Percentiles rank a stretch among this genome's conserved stretches.
phyloP scores from a whole-genome alignment of 371 early-diverging fungal genomes.

The Choanephora cucurbitarum region DNA sequence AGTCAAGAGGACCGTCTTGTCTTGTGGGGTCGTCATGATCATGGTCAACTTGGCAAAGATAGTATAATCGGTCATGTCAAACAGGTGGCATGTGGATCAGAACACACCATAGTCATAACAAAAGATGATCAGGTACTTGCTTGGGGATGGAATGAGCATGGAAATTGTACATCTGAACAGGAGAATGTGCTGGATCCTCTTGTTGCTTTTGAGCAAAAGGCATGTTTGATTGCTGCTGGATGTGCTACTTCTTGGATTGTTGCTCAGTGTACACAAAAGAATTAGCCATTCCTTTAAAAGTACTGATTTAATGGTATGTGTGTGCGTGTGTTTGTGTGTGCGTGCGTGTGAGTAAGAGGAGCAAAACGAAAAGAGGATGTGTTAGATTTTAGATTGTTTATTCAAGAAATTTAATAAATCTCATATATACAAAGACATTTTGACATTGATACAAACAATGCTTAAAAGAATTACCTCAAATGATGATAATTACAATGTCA shows the following conservation, averaged over 20 bases:
- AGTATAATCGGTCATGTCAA: slow-evolving; percentile 20
- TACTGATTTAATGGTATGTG: no score
- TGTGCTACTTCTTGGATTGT: slow-evolving; percentile 34
- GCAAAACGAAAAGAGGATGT: no score
- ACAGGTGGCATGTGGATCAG: slow-evolving; percentile 74
- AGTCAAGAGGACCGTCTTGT: slow-evolving; percentile 29
- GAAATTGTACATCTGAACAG: slow-evolving; percentile 68
- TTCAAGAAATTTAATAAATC: no score
- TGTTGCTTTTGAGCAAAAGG: background rate
- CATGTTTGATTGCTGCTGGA: slow-evolving; percentile 23
- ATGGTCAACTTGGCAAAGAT: slow-evolving; percentile 60
- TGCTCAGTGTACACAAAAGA: no score
- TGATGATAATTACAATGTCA: no score
- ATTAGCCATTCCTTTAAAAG: no score
- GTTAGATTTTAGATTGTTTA: no score
- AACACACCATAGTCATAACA: slow-evolving; percentile 66
- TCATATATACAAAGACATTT: no score
- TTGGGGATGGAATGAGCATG: slow-evolving; percentile 97
- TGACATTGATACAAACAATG: no score
- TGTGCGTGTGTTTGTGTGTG: no score
- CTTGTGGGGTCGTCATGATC: slow-evolving; percentile 74
- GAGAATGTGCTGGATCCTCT: slow-evolving; percentile 22
- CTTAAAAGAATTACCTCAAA: no score
- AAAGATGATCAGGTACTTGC: slow-evolving; percentile 45
- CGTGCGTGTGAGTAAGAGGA: no score